phyloP scores from a whole-genome alignment of 2,329 filamentous ascomycete genomes.

The Intubia oerlemansii region DNA sequence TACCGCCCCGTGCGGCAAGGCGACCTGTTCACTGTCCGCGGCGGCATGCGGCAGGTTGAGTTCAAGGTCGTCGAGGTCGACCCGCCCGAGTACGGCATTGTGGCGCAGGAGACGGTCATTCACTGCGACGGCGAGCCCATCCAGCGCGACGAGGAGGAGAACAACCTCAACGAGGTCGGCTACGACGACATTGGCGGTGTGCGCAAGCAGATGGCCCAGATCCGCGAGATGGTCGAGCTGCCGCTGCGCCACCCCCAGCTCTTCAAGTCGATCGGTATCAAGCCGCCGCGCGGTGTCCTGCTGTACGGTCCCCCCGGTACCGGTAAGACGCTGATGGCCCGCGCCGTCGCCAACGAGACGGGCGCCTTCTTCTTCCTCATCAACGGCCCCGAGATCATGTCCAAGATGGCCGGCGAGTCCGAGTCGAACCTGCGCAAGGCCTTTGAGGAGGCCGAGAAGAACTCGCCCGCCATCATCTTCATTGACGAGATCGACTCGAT shows the following conservation, averaged over 20 bases:
- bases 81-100: constrained; percentile 94
- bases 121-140: constrained; percentile 95
- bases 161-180: constrained; percentile 95
- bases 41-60: constrained; percentile 96
- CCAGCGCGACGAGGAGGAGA: constrained; percentile 96
- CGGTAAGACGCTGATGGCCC: constrained; percentile 97
- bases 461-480: constrained; percentile 97
- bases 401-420: constrained; percentile 98
- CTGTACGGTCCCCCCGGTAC: constrained; percentile 95
- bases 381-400: constrained; percentile 99
- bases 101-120: constrained; percentile 95
- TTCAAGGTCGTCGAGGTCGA: constrained; percentile 95
- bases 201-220: constrained; percentile 99
- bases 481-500: constrained; percentile 99
- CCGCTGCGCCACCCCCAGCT: constrained; percentile 92
- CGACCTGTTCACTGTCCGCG: constrained; percentile 90
- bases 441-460: constrained; percentile 99
- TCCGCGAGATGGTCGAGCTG: constrained; percentile 94
- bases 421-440: constrained; percentile 96
- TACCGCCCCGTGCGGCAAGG: constrained; percentile 95
- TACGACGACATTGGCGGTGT: constrained; percentile 99
- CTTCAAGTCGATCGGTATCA: constrained; percentile 99
- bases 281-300: constrained; percentile 93
- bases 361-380: constrained; percentile 99
- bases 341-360: constrained; percentile 96